Evolutionary conservation across 108 stramenopile species (phyloP), one percentile per base, ranked within the genome.

Genomic region (Seminavis robusta): DNA sequence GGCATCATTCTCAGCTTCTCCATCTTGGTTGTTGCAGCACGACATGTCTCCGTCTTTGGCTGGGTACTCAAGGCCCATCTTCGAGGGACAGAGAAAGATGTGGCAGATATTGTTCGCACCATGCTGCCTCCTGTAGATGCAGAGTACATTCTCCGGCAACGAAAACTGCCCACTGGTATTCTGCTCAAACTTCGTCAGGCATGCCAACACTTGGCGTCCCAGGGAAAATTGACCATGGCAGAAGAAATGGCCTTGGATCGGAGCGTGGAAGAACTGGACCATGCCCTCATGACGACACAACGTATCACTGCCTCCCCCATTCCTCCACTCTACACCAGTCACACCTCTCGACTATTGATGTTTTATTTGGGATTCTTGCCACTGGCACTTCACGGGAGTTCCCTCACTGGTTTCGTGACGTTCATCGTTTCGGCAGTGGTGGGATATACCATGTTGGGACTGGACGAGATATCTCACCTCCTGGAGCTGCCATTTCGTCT

Each of bases 401-500:
- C 42, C 13, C 45, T 65, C 32, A 65, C 57, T 16, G 30, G 42
- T 16, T 49, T 61, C n/a, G 53, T 45, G 25, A 63, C 59, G 0
- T 2, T 61, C 0, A 16, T 71, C 21, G 44, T 62, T 7, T 61
- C 65, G 27, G 15, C 47, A 46, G 56, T 59, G 1, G 73, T 78
- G 1, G 69, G 65, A 21, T 83, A 62, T 48, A 66, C 77, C 16
- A 76, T 79, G 74, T 42, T 83, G 31, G 77, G 81, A 3, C 41
- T 76, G 39, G 77, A 79, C 63, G 77, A 79, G 42, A 67, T 76
- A 7, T 44, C 47, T 48, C 63, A 74, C 33, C 40, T 76, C 10
- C 63, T 67, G 2, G 81, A 83, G 20, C 69, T 76, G 27, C 81
- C 81, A 0, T 79, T 83, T 41, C 29, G 65, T 9, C 31, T 78